A percentile compares a stretch with the other conserved stretches of the same genome.
These are phyloP conservation scores for Chaetomiaceae sp. DNA, from an alignment of 2,329 filamentous ascomycete species.

Conservation along the genomic window DNA sequence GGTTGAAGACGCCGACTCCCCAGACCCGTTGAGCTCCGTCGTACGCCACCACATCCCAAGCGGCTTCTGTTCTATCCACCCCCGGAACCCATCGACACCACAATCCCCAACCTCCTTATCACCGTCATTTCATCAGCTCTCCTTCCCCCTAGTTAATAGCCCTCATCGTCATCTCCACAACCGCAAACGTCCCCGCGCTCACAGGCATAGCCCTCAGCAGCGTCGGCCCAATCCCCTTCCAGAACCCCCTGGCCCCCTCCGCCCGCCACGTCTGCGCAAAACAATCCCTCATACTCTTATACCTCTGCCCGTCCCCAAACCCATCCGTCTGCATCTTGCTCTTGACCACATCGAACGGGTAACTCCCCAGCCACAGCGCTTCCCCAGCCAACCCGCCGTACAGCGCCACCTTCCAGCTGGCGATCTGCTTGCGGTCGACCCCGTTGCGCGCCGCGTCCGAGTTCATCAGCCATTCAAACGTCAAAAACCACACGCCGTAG, in stretches of 20 bases:
- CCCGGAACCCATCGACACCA: too few relatives aligned
- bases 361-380: constrained; percentile 86
- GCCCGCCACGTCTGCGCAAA: constrained; percentile 75
- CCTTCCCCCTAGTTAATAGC: constrained; percentile 48
- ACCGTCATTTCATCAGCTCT: too few relatives aligned
- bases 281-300: constrained; percentile 80
- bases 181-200: constrained; percentile 94
- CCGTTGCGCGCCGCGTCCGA: constrained; percentile 73
- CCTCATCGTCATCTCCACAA: constrained; percentile 64
- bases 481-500: constrained; percentile 92
- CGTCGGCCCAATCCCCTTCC: constrained; percentile 90
- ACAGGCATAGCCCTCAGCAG: constrained; percentile 94
- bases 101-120: background rate
- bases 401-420: constrained; percentile 78
- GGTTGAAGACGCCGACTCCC: background rate
- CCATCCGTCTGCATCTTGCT: constrained; percentile 99
- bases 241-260: constrained; percentile 82
- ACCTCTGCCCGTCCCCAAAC: constrained; percentile 68
- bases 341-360: constrained; percentile 97
- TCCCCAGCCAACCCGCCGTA: constrained; percentile 95
- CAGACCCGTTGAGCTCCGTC: background rate
- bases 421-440: constrained; percentile 70
- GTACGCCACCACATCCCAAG: too few relatives aligned
- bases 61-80: too few relatives aligned
- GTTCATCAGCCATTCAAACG: constrained; percentile 97